Conservation (phyloP, 1,284 basidiomycete species). For the Ustilago tritici region DNA sequence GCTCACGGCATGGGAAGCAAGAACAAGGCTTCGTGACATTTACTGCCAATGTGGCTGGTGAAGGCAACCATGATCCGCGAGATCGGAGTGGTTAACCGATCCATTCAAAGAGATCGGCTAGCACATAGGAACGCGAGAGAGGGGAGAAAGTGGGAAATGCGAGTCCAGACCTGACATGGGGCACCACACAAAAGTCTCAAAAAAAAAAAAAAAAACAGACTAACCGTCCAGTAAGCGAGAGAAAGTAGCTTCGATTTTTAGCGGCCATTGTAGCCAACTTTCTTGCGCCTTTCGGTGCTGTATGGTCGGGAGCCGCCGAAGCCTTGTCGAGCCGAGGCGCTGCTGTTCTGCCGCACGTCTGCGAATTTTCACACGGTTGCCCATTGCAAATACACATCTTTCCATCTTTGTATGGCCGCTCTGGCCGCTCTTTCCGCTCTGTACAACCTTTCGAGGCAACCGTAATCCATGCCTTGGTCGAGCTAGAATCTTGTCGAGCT, state of each 20-base stretch:
- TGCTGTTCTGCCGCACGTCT: constrained; percentile 16
- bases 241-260: neutral
- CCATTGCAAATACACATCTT: neutral
- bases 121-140: neutral
- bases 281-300: neutral
- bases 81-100: constrained; percentile 6
- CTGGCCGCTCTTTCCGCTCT: neutral
- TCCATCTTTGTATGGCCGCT: neutral
- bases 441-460: too few relatives aligned
- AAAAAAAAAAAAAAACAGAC: too few relatives aligned
- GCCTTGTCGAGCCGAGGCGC: constrained; percentile 17
- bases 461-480: neutral
- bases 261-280: neutral
- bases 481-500: neutral
- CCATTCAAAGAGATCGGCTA: neutral
- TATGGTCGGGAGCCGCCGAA: constrained; percentile 31
- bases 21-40: neutral
- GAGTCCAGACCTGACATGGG: neutral
- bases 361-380: constrained; percentile 29
- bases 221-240: constrained; percentile 6
- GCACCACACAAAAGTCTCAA: constrained; percentile 1
- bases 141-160: neutral
- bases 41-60: neutral
- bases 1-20: neutral
- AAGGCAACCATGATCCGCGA: neutral